Percentiles rank a stretch among this genome's conserved stretches.
Conservation (phyloP, 2,329 filamentous ascomycete species). For the Apiospora rasikravindrae region DNA sequence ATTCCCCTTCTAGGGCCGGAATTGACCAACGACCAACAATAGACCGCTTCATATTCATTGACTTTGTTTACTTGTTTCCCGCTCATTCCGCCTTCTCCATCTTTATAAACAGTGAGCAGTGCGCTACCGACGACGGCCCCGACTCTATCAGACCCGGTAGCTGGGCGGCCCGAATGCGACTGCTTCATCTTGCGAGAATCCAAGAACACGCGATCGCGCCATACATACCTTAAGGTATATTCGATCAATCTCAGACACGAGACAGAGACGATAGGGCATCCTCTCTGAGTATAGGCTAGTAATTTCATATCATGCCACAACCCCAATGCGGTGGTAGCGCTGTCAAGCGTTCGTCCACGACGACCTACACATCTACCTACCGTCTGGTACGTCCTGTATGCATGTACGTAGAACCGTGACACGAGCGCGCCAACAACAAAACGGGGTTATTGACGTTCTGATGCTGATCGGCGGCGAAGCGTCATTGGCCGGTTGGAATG, state of each 20-base stretch:
- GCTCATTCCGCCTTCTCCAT: slow-evolving; percentile 3
- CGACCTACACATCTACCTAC: not conserved
- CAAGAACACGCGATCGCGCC: not conserved
- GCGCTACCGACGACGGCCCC: not conserved
- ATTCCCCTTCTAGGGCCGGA: not conserved
- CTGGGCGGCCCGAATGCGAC: not conserved
- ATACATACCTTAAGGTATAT: too few relatives aligned
- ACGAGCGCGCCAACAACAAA: not conserved
- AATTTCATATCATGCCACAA: not conserved
- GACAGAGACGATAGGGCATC: not conserved
- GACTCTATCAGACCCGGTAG: not conserved
- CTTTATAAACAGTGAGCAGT: not conserved
- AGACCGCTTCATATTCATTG: not conserved
- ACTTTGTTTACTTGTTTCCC: not conserved
- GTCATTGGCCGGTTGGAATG: not conserved
- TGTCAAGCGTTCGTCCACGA: not conserved
- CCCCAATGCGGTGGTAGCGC: not conserved
- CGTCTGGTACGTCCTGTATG: not conserved
- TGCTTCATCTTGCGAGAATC: not conserved
- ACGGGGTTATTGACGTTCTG: not conserved
- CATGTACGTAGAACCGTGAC: not conserved
- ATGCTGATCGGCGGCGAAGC: not conserved
- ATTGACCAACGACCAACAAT: not conserved
- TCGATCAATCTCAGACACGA: not conserved
- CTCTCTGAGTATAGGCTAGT: not conserved